These are phyloP conservation scores for Globisporangium paroecandrum DNA, from an alignment of 352 stramenopile genomes.

Conservation along the genomic window DNA sequence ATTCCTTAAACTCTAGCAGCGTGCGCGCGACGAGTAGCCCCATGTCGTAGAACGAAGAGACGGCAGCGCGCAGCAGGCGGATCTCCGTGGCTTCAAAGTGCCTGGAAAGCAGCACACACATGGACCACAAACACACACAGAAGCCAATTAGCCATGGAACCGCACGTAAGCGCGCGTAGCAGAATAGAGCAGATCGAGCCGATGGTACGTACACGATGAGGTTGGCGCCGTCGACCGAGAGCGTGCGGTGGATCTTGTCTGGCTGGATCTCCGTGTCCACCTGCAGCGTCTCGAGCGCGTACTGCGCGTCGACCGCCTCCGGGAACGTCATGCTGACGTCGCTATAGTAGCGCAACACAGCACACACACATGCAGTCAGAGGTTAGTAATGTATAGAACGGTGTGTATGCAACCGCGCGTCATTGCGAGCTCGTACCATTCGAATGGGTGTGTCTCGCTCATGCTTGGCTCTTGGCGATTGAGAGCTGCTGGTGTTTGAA, in stretches of 20 bases:
- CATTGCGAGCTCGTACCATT: slow-evolving; percentile 49
- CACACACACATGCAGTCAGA: neutral
- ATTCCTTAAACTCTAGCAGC: slow-evolving; percentile 86
- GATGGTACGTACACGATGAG: slow-evolving; percentile 62
- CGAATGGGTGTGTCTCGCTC: slow-evolving; percentile 64
- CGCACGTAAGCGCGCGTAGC: slow-evolving; percentile 8
- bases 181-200: neutral
- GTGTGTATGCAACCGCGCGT: neutral
- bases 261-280: slow-evolving; percentile 87
- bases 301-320: slow-evolving; percentile 55
- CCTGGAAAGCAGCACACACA: slow-evolving; percentile 24
- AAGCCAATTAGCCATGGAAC: neutral
- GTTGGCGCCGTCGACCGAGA: slow-evolving; percentile 54
- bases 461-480: slow-evolving; percentile 20
- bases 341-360: slow-evolving; percentile 19
- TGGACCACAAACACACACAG: neutral
- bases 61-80: slow-evolving; percentile 74
- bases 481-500: neutral
- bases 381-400: neutral
- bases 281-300: slow-evolving; percentile 76
- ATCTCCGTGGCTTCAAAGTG: slow-evolving; percentile 83
- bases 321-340: slow-evolving; percentile 67
- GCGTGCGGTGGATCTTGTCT: slow-evolving; percentile 77
- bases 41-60: slow-evolving; percentile 89
- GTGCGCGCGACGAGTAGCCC: slow-evolving; percentile 64